phyloP scores from a whole-genome alignment of 2,329 filamentous ascomycete species.

The Pseudovirgaria hyperparasitica region DNA sequence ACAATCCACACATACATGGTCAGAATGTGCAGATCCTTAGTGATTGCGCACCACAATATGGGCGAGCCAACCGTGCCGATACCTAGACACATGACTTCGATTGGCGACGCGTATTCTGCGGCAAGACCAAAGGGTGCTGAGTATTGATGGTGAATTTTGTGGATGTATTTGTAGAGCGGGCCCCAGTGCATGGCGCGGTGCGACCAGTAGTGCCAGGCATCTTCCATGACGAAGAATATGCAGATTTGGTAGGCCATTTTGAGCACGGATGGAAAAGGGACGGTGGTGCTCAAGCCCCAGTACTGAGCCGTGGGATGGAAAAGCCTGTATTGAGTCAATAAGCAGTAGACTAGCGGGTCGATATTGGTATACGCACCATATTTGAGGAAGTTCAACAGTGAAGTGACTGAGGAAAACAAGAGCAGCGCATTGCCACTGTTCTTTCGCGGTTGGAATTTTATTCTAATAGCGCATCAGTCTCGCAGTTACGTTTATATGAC shows the following conservation, averaged over 20 bases:
- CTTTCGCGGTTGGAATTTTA: conserved; percentile 83
- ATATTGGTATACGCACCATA: conserved; percentile 47
- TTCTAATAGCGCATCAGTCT: conserved; percentile 23
- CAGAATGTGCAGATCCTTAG: conserved; percentile 79
- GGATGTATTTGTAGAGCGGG: conserved; percentile 87
- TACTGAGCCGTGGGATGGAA: conserved; percentile 95
- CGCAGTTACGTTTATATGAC: background rate
- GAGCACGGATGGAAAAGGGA: conserved; percentile 75
- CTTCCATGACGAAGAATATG: conserved; percentile 91
- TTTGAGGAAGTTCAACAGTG: conserved; percentile 95
- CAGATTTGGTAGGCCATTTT: conserved; percentile 87
- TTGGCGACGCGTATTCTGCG: conserved; percentile 93
- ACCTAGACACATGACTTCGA: conserved; percentile 91
- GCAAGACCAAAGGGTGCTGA: conserved; percentile 93
- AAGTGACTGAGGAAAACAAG: conserved; percentile 92
- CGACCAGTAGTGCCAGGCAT: conserved; percentile 96
- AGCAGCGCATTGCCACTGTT: conserved; percentile 89
- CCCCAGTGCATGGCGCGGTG: conserved; percentile 91
- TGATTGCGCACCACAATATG: conserved; percentile 71
- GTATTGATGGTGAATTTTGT: conserved; percentile 99
- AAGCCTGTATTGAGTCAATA: conserved; percentile 36
- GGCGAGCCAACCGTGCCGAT: conserved; percentile 74
- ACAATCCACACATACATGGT: conserved; percentile 98
- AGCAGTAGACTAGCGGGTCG: background rate
- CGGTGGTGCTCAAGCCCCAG: conserved; percentile 75